These are phyloP conservation scores for Elsinoe ampelina DNA, from an alignment of 2,329 filamentous ascomycete genomes.

Conservation along the genomic window DNA sequence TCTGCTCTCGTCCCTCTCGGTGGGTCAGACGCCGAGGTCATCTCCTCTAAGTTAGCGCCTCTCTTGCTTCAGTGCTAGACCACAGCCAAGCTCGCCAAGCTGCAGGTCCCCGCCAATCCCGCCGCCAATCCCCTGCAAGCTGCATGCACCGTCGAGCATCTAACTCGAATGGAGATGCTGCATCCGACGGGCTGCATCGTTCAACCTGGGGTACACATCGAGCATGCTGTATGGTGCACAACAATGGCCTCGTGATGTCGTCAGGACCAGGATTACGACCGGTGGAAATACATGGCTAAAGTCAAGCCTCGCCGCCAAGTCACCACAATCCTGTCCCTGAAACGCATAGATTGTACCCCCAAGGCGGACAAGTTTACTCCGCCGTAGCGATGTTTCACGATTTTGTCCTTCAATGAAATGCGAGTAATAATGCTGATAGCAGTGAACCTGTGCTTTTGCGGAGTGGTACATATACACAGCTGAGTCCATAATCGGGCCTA, in stretches of 20 bases:
- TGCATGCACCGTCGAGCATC: not conserved
- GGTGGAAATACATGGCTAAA: not conserved
- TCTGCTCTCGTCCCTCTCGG: not conserved
- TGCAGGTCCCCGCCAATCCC: conserved; percentile 8
- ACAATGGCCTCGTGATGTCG: not conserved
- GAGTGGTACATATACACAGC: not conserved
- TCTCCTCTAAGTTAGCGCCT: not conserved
- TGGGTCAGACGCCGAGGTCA: conserved; percentile 6
- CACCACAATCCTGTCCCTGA: conserved; percentile 5
- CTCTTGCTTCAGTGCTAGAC: not conserved
- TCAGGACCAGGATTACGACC: not conserved
- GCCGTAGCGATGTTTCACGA: conserved; percentile 12
- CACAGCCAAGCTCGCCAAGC: conserved; percentile 5
- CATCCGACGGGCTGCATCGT: not conserved
- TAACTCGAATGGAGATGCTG: not conserved
- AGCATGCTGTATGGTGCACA: not conserved
- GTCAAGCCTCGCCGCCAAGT: conserved; percentile 5
- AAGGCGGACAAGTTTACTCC: conserved; percentile 11
- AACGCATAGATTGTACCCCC: conserved; percentile 7
- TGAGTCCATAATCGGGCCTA: not conserved
- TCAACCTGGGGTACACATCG: not conserved
- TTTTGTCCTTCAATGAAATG: conserved; percentile 12
- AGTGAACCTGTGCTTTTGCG: not conserved
- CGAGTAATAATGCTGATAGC: conserved; percentile 7
- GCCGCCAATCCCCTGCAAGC: conserved; percentile 3